A percentile compares a stretch with the other conserved stretches of the same genome.
Evolutionary conservation across 441 rosid species (phyloP).

Genomic region (Croton laevigatus): DNA sequence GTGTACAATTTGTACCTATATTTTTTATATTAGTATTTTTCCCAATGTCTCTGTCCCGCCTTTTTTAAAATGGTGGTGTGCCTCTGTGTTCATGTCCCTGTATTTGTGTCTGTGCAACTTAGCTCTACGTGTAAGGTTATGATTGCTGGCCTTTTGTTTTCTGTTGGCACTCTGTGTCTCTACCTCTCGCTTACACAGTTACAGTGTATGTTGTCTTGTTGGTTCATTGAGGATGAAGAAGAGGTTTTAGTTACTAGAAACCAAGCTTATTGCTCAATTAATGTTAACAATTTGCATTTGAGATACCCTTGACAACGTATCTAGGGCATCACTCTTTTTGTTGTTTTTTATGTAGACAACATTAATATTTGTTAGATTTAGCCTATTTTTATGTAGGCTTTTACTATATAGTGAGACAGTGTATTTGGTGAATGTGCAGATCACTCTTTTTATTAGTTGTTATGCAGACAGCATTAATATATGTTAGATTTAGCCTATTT

Average conservation of each 20-base stretch:
- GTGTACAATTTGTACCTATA: too few relatives aligned
- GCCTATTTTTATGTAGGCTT: background rate
- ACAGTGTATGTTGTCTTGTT: background rate
- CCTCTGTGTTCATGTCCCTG: too few relatives aligned
- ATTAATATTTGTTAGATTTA: background rate
- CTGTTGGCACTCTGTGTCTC: background rate
- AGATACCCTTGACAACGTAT: background rate
- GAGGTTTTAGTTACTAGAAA: background rate
- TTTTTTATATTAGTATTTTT: too few relatives aligned
- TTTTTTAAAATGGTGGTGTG: too few relatives aligned
- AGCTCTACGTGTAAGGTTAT: background rate
- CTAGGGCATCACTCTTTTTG: constrained; percentile 26
- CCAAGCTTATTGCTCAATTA: background rate
- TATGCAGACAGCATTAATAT: background rate
- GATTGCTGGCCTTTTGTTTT: background rate
- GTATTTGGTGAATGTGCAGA: constrained; percentile 37
- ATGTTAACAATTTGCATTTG: background rate
- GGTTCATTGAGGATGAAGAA: background rate
- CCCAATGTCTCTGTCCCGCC: too few relatives aligned
- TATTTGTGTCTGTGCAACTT: too few relatives aligned
- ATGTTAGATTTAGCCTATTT: background rate
- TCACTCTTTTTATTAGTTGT: constrained; percentile 10
- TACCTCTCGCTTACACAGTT: background rate
- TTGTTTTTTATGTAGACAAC: background rate
- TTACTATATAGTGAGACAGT: background rate